phyloP scores from a whole-genome alignment of 2,329 filamentous ascomycete genomes.

The Colletotrichum cereale region DNA sequence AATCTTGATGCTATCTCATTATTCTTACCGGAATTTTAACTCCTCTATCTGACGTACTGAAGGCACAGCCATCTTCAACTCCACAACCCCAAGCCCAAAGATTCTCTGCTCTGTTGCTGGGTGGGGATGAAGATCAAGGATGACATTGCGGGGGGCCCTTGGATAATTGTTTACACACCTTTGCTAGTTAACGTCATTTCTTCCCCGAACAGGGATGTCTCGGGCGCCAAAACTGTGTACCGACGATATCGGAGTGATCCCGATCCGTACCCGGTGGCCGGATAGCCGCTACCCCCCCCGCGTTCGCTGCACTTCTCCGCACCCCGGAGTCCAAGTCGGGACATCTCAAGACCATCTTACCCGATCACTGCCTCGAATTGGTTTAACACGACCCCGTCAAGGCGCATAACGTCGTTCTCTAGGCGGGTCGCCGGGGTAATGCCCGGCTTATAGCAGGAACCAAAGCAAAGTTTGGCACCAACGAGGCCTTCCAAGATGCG shows the following conservation, averaged over 20 bases:
- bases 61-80: slow-evolving; percentile 17
- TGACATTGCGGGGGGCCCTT: neutral
- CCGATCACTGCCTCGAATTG: slow-evolving; percentile 3
- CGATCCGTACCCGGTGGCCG: slow-evolving; percentile 10
- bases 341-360: neutral
- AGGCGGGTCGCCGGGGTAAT: slow-evolving; percentile 28
- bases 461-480: neutral
- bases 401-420: slow-evolving; percentile 12
- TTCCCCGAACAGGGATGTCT: neutral
- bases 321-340: slow-evolving; percentile 4
- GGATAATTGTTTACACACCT: slow-evolving; percentile 13
- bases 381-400: neutral
- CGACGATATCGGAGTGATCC: slow-evolving; percentile 37
- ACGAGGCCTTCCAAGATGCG: slow-evolving; percentile 2
- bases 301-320: slow-evolving; percentile 20
- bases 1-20: neutral
- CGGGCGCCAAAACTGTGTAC: slow-evolving; percentile 19
- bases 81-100: slow-evolving; percentile 6
- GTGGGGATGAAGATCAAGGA: slow-evolving; percentile 1
- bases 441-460: neutral
- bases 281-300: slow-evolving; percentile 6
- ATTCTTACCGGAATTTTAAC: neutral
- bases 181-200: slow-evolving; percentile 8
- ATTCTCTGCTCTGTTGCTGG: neutral
- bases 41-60: neutral